A percentile compares a stretch with the other conserved stretches of the same genome.
Conservation (phyloP, 495 filamentous ascomycete species). For the Aspergillus conjunctus region DNA sequence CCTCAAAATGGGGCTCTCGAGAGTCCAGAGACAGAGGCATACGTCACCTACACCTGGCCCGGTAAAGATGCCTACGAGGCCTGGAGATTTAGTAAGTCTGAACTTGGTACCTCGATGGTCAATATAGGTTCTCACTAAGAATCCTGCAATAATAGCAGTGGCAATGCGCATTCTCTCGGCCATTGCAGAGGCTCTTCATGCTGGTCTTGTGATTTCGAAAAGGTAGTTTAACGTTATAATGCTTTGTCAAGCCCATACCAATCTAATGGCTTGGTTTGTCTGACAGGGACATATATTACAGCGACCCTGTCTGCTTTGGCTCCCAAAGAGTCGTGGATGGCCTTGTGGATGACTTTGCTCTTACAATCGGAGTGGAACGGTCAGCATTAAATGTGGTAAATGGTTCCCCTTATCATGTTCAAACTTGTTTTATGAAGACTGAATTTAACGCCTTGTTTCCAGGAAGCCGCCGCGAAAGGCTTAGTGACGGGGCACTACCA, state of each 20-base stretch:
- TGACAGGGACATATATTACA: slow-evolving; percentile 86
- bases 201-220: slow-evolving; percentile 70
- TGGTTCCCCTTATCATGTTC: slow-evolving; percentile 20
- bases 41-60: slow-evolving; percentile 54
- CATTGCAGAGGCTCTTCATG: slow-evolving; percentile 66
- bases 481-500: slow-evolving; percentile 60
- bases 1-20: slow-evolving; percentile 35
- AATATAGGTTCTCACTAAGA: slow-evolving; percentile 4
- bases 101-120: not conserved
- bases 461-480: slow-evolving; percentile 69
- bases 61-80: slow-evolving; percentile 61
- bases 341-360: slow-evolving; percentile 82
- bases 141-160: slow-evolving; percentile 43
- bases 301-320: slow-evolving; percentile 75
- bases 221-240: slow-evolving; percentile 51
- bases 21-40: slow-evolving; percentile 17
- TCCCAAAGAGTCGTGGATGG: slow-evolving; percentile 74
- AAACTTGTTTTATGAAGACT: not conserved
- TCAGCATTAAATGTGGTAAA: slow-evolving; percentile 48
- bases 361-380: slow-evolving; percentile 57
- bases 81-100: slow-evolving; percentile 65
- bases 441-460: not conserved
- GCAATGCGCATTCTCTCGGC: slow-evolving; percentile 69
- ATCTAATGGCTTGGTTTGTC: not conserved
- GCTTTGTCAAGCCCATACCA: not conserved